phyloP scores from a whole-genome alignment of 148 eudicot species.

The Heliosperma pusillum region DNA sequence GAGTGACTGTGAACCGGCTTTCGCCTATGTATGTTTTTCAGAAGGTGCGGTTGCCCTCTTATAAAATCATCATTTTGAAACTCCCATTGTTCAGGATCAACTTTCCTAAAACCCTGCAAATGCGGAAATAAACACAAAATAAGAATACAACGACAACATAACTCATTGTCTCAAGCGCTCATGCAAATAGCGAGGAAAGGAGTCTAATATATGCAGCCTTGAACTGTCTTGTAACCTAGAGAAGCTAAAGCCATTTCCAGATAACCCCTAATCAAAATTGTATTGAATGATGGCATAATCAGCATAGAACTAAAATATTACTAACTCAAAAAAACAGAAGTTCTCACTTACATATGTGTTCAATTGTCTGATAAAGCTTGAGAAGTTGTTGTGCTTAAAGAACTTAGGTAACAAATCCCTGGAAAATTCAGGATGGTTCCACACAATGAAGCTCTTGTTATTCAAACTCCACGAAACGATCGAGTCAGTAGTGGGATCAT shows the following conservation, averaged over 20 bases:
- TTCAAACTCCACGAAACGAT: constrained; percentile 75
- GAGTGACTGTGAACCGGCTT: constrained; percentile 96
- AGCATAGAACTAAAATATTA: background rate
- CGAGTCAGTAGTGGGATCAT: constrained; percentile 58
- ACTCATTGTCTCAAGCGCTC: background rate
- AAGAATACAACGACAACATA: background rate
- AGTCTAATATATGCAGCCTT: background rate
- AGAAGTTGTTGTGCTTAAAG: constrained; percentile 91
- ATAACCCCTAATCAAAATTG: background rate
- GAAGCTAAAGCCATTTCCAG: no score
- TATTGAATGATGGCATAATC: no score
- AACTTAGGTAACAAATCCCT: constrained; percentile 66
- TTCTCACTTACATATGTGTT: constrained; percentile 73
- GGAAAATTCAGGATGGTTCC: constrained; percentile 69
- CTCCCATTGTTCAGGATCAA: constrained; percentile 95
- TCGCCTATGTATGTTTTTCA: constrained; percentile 78
- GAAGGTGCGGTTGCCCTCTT: constrained; percentile 71
- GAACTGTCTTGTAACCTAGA: background rate
- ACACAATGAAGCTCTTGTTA: constrained; percentile 71
- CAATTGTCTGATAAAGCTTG: constrained; percentile 88
- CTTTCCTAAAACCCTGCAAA: constrained; percentile 81
- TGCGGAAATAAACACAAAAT: background rate
- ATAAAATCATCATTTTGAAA: constrained; percentile 84
- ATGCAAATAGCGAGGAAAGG: background rate
- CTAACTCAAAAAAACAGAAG: background rate